phyloP scores from a whole-genome alignment of 345 rosid genomes.

The Psidium guajava region DNA sequence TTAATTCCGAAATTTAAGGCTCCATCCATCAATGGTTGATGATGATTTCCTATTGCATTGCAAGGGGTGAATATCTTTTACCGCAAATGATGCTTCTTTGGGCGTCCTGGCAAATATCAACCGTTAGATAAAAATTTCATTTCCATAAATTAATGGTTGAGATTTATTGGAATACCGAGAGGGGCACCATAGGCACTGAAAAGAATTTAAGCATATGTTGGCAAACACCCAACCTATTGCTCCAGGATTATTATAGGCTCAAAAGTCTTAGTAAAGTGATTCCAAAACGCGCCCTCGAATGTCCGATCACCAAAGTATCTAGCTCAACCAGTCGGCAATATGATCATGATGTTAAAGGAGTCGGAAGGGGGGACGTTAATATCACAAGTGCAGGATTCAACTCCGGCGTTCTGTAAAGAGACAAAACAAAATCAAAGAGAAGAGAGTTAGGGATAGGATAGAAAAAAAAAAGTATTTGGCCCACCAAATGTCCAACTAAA shows the following conservation, averaged over 20 bases:
- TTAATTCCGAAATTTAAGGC: not conserved
- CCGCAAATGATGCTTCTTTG: not conserved
- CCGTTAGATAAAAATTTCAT: not conserved
- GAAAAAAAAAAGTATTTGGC: too few species aligned
- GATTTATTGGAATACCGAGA: not conserved
- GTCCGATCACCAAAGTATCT: not conserved
- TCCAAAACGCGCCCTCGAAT: not conserved
- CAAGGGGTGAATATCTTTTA: not conserved
- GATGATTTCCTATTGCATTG: not conserved
- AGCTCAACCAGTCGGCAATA: not conserved
- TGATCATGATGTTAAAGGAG: accelerated
- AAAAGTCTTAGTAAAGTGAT: not conserved
- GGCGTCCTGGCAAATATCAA: not conserved
- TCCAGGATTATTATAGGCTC: not conserved
- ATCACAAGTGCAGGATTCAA: too few species aligned
- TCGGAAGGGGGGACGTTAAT: too few species aligned
- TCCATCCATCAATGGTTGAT: not conserved
- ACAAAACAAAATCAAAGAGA: too few species aligned
- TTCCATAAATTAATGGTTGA: not conserved
- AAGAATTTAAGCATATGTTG: not conserved
- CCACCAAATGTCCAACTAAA: not conserved
- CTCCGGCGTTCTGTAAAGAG: too few species aligned
- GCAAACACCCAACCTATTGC: not conserved
- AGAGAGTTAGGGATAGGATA: too few species aligned
- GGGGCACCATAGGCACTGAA: not conserved